Conservation (phyloP, 2,329 filamentous ascomycete species). For the Macrophomina pseudophaseolina region DNA sequence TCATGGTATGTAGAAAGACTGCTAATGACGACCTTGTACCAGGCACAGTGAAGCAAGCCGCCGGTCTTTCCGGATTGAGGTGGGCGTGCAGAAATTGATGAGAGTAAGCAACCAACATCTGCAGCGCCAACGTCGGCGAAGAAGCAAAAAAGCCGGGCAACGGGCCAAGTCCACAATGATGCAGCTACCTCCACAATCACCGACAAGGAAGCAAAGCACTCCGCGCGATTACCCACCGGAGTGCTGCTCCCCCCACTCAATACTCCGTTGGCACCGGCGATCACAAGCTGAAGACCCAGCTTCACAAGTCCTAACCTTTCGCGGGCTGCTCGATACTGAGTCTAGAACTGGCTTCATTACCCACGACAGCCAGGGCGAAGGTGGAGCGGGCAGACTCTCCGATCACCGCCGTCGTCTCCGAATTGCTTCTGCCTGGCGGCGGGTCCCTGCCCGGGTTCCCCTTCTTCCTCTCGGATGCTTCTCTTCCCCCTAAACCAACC, state of each 20-base stretch:
- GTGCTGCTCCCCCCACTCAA: background rate
- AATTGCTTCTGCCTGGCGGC: background rate
- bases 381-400: background rate
- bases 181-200: background rate
- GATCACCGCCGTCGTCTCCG: background rate
- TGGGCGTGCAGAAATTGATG: background rate
- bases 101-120: background rate
- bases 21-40: too few relatives aligned
- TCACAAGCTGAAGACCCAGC: background rate
- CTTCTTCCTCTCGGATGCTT: background rate
- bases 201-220: background rate
- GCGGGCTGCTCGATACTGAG: background rate
- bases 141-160: background rate
- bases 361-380: background rate
- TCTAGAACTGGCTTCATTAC: background rate
- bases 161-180: slow-evolving; percentile 12
- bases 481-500: too few relatives aligned
- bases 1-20: too few relatives aligned
- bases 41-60: background rate
- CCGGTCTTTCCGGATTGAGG: background rate
- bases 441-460: background rate
- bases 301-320: background rate
- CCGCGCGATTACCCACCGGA: slow-evolving; percentile 13
- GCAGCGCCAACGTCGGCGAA: background rate
- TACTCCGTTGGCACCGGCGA: background rate